Conservation (phyloP, 106 monocot species). For the Vanilla planifolia region DNA sequence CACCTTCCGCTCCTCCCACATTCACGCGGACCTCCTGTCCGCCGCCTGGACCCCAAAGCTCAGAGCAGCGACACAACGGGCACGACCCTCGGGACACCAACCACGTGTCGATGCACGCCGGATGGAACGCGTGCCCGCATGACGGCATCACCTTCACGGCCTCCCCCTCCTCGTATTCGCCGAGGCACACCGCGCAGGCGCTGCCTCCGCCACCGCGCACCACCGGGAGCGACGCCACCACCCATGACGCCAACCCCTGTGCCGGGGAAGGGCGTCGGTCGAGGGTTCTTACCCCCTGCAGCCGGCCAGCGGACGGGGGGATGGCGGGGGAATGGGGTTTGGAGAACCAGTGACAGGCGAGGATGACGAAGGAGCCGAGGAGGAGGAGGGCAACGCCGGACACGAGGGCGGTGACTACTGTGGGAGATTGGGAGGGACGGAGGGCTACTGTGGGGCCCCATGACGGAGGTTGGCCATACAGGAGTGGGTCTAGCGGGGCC, state of each 20-base stretch:
- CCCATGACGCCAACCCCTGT: neutral
- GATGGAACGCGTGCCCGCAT: conserved; percentile 16
- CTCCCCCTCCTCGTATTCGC: conserved; percentile 2
- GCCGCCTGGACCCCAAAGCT: neutral
- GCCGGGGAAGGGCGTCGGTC: neutral
- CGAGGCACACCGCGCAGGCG: conserved; percentile 8
- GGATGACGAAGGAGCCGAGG: neutral
- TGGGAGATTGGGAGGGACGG: neutral
- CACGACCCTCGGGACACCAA: conserved; percentile 5
- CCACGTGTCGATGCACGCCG: conserved; percentile 15
- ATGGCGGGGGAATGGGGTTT: neutral
- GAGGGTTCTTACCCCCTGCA: neutral
- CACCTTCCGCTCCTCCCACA: neutral
- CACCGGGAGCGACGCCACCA: neutral
- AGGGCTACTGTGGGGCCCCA: neutral
- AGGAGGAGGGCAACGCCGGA: conserved; percentile 1
- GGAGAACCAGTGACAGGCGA: neutral
- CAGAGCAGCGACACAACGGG: conserved; percentile 8
- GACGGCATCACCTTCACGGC: conserved; percentile 10
- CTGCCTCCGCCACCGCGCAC: neutral
- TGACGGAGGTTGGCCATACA: neutral
- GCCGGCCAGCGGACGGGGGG: neutral
- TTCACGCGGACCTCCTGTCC: neutral
- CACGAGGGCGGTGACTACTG: neutral
- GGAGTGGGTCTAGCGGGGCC: neutral